Evolutionary conservation across 768 basidiomycete genomes (phyloP).

Genomic region (Cystobasidium ongulense): DNA sequence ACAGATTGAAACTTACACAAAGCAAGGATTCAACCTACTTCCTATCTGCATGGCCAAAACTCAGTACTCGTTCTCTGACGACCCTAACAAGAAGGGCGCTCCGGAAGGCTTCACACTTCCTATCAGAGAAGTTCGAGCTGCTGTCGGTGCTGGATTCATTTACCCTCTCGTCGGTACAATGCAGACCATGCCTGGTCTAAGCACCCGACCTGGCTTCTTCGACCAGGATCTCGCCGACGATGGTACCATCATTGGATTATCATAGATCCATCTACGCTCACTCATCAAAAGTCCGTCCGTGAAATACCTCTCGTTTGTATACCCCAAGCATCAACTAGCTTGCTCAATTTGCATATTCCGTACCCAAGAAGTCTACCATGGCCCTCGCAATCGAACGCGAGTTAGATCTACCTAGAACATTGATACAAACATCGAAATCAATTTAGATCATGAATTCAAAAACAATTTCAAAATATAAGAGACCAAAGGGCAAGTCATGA

Average conservation of each 20-base stretch:
- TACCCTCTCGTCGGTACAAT: constrained; percentile 80
- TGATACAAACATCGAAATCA: not conserved
- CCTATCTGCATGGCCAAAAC: constrained; percentile 82
- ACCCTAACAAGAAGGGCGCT: constrained; percentile 80
- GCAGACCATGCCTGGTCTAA: constrained; percentile 96
- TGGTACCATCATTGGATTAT: constrained; percentile 40
- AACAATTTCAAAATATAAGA: not conserved
- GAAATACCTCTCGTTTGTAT: constrained; percentile 8
- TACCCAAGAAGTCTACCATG: not conserved
- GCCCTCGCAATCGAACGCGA: too few species aligned
- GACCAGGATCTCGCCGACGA: constrained; percentile 38
- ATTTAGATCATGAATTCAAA: not conserved
- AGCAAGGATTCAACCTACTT: constrained; percentile 70
- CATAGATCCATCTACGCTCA: not conserved
- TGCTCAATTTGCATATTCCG: not conserved
- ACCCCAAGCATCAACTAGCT: constrained; percentile 29
- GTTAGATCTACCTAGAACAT: not conserved
- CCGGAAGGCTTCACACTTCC: constrained; percentile 87
- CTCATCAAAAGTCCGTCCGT: not conserved
- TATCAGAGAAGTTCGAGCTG: constrained; percentile 74
- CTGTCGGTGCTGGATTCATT: constrained; percentile 90
- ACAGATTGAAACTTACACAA: constrained; percentile 83
- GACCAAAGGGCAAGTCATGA: not conserved
- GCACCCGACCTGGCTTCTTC: constrained; percentile 40
- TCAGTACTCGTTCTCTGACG: constrained; percentile 93